Evolutionary conservation across 1,139 yeast species (phyloP).

Genomic region (Scheffersomyces stambukii): DNA sequence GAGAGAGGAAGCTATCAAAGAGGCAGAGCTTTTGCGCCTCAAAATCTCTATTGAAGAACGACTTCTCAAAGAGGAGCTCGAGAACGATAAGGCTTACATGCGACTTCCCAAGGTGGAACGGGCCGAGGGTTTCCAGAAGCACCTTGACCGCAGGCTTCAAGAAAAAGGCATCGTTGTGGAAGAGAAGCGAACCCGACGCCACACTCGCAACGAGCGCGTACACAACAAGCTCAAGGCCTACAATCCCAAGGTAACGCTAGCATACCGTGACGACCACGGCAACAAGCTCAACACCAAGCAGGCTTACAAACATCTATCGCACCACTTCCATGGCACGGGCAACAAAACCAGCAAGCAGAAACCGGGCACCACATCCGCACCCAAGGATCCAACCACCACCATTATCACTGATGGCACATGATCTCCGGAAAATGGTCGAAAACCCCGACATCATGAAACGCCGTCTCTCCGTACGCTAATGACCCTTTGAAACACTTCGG

Average conservation of each 20-base stretch:
- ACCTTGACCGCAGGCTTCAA: conserved; percentile 26
- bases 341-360: conserved; percentile 11
- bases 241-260: conserved; percentile 61
- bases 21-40: conserved; percentile 30
- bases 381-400: conserved; percentile 1
- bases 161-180: conserved; percentile 21
- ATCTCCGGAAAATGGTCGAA: too few relatives aligned
- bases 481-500: too few relatives aligned
- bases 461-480: too few relatives aligned
- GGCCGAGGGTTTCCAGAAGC: conserved; percentile 21
- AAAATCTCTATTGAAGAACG: conserved; percentile 36
- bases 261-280: conserved; percentile 72
- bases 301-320: conserved; percentile 83
- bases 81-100: conserved; percentile 26
- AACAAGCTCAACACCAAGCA: conserved; percentile 61
- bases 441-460: too few relatives aligned
- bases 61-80: conserved; percentile 37
- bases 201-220: conserved; percentile 2
- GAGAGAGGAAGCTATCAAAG: conserved; percentile 25
- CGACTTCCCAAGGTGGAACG: conserved; percentile 27
- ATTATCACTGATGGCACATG: too few relatives aligned
- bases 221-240: conserved; percentile 29
- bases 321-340: conserved; percentile 72
- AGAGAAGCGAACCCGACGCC: background rate
- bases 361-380: conserved; percentile 5